phyloP scores from a whole-genome alignment of 306 rosid species.

The Rosa lucieae region DNA sequence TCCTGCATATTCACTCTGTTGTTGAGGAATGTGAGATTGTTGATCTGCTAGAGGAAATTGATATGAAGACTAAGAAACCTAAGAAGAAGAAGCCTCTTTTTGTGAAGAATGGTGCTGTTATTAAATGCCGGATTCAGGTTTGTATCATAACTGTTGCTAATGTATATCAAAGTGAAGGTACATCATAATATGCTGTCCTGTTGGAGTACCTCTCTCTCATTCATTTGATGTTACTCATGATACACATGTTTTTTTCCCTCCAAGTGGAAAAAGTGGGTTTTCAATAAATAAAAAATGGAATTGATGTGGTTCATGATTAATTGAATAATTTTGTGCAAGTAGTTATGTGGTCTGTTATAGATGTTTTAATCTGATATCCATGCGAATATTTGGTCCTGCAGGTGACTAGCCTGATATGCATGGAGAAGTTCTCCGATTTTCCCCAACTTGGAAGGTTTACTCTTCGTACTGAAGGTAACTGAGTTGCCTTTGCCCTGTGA shows the following conservation, averaged over 20 bases:
- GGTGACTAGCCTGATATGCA: constrained; percentile 70
- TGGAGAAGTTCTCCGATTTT: constrained; percentile 75
- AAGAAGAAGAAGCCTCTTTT: constrained; percentile 79
- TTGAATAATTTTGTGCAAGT: neutral
- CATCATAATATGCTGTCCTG: neutral
- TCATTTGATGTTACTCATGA: neutral
- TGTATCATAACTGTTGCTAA: neutral
- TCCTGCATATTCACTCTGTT: constrained; percentile 84
- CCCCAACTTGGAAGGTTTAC: constrained; percentile 98
- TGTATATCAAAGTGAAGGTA: neutral
- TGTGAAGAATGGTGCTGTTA: constrained; percentile 88
- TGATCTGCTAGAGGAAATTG: constrained; percentile 85
- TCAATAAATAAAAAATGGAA: neutral
- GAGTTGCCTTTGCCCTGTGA: neutral
- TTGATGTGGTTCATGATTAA: neutral
- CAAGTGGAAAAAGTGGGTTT: neutral
- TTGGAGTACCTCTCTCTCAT: neutral
- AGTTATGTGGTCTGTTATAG: neutral
- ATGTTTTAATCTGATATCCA: constrained; percentile 2
- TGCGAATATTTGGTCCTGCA: constrained; percentile 28
- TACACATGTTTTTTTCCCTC: neutral
- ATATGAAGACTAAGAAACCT: constrained; percentile 85
- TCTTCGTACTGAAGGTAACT: constrained; percentile 92
- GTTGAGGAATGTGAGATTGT: constrained; percentile 99
- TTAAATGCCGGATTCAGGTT: constrained; percentile 91